Evolutionary conservation across 768 basidiomycete genomes (phyloP).

Genomic region (Mrakia frigida): DNA sequence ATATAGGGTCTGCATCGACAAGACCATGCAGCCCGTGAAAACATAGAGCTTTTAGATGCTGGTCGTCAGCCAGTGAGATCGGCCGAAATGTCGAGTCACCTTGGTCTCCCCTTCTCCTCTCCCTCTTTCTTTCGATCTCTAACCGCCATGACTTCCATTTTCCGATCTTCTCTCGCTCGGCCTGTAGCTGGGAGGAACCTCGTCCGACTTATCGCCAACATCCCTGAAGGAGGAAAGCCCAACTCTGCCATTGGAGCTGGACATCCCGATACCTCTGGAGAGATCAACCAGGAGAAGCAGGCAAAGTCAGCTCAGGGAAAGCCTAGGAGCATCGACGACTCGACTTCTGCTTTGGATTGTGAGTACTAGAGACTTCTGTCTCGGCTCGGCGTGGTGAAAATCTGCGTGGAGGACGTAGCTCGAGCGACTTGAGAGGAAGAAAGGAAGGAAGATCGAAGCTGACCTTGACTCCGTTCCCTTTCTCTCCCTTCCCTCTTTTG

Average conservation of each 20-base stretch:
- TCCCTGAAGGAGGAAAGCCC: slow-evolving; percentile 15
- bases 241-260: slow-evolving; percentile 11
- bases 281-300: slow-evolving; percentile 26
- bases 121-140: no score
- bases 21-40: no score
- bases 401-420: background rate
- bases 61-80: no score
- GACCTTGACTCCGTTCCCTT: background rate
- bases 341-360: slow-evolving; percentile 31
- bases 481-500: background rate
- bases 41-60: no score
- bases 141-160: no score
- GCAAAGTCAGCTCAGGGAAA: slow-evolving; percentile 20
- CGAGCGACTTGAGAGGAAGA: background rate
- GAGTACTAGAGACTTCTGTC: background rate
- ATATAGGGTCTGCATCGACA: no score
- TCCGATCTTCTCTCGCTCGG: no score
- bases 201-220: background rate
- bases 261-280: slow-evolving; percentile 5
- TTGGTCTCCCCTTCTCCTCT: no score
- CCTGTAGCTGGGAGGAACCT: background rate
- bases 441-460: background rate
- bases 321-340: slow-evolving; percentile 22
- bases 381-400: background rate
- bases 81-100: no score